phyloP scores from a whole-genome alignment of 805 yeast species.

The Saccharomycopsis vini region DNA sequence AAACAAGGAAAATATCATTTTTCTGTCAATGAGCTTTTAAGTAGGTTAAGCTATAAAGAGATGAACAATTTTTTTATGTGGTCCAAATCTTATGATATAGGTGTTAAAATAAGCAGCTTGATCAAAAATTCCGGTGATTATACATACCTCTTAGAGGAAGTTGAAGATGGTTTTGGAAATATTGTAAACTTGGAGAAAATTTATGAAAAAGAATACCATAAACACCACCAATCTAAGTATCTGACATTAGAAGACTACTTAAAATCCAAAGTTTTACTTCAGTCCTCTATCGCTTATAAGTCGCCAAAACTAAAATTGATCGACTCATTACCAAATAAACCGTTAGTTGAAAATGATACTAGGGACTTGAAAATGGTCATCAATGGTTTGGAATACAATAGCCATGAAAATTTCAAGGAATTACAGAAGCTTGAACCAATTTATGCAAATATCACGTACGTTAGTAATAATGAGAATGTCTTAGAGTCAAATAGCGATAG shows the following conservation, averaged over 20 bases:
- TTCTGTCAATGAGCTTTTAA: conserved; percentile 6
- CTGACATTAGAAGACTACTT: conserved; percentile 11
- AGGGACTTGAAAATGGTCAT: conserved; percentile 15
- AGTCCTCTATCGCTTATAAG: conserved; percentile 41
- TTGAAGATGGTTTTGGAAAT: conserved; percentile 64
- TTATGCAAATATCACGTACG: conserved; percentile 27
- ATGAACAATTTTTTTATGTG: conserved; percentile 23
- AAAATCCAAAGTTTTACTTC: conserved; percentile 5
- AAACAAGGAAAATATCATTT: background rate
- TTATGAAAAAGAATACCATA: conserved; percentile 25
- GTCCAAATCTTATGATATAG: conserved; percentile 34
- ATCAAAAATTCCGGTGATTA: conserved; percentile 39
- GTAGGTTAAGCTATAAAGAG: conserved; percentile 10
- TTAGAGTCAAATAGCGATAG: background rate
- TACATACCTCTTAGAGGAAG: conserved; percentile 45
- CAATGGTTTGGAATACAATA: conserved; percentile 6
- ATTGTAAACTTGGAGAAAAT: conserved; percentile 32
- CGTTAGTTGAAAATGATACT: conserved; percentile 13
- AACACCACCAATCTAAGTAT: conserved; percentile 2
- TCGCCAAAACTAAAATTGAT: conserved; percentile 43
- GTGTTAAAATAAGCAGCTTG: conserved; percentile 32
- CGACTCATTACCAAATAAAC: conserved; percentile 24
- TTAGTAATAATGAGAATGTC: conserved; percentile 22
- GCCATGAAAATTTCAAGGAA: background rate
- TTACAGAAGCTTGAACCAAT: conserved; percentile 24